Percentiles rank a stretch among this genome's conserved stretches.
Conservation (phyloP, 345 rosid genomes). For the Dimocarpus longan region DNA sequence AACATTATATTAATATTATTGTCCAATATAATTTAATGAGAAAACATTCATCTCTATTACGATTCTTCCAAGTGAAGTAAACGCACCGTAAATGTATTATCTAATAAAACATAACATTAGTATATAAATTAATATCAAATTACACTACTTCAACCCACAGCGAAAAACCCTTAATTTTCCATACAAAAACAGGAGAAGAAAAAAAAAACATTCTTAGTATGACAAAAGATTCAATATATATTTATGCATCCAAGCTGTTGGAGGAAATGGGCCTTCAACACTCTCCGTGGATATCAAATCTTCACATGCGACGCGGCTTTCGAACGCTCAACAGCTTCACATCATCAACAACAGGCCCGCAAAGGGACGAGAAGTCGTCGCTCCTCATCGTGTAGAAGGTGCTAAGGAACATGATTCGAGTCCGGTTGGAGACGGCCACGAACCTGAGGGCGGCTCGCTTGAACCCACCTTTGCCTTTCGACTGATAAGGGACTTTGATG, state of each 20-base stretch:
- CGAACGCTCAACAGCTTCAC: slow-evolving; percentile 58
- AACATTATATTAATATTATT: too few species aligned
- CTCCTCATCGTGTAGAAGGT: slow-evolving; percentile 72
- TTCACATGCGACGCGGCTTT: slow-evolving; percentile 17
- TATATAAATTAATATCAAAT: not conserved
- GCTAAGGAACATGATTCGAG: slow-evolving; percentile 70
- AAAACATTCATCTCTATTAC: too few species aligned
- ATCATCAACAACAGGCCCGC: slow-evolving; percentile 83
- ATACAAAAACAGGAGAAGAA: not conserved
- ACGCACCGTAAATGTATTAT: too few species aligned
- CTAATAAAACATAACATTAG: not conserved
- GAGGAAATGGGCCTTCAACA: not conserved
- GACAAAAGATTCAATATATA: not conserved
- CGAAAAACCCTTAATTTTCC: not conserved
- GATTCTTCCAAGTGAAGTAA: too few species aligned
- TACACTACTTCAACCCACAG: not conserved
- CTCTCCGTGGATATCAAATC: not conserved
- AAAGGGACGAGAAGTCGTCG: slow-evolving; percentile 71
- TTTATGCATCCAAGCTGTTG: not conserved
- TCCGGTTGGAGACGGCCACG: slow-evolving; percentile 46
- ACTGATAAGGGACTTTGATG: slow-evolving; percentile 57
- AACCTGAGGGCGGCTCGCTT: slow-evolving; percentile 53
- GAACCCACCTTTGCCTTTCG: slow-evolving; percentile 79
- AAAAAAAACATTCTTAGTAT: slow-evolving; percentile 9
- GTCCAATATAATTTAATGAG: too few species aligned